Percentiles rank a stretch among this genome's conserved stretches.
phyloP scores from a whole-genome alignment of 495 filamentous ascomycete genomes.

The Parachaetomium inaequale region DNA sequence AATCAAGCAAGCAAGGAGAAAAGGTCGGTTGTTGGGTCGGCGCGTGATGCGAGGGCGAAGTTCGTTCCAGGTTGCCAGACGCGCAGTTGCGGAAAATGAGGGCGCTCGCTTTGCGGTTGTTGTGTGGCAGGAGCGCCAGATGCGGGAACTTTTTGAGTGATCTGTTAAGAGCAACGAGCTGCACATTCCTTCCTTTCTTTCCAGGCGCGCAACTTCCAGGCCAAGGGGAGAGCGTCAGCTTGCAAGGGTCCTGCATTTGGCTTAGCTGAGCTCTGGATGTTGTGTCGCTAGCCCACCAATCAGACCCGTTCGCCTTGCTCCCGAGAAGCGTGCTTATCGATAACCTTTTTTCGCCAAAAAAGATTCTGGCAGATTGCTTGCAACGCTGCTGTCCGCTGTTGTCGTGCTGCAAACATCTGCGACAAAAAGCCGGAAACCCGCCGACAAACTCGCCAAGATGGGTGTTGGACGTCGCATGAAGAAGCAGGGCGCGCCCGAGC shows the following conservation, averaged over 20 bases:
- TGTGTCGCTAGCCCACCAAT: constrained; percentile 10
- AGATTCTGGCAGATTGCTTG: constrained; percentile 20
- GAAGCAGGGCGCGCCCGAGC: constrained; percentile 85
- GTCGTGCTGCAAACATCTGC: constrained; percentile 6
- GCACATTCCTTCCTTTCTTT: constrained; percentile 12
- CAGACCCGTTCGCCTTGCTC: constrained; percentile 3
- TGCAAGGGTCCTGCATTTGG: constrained; percentile 19
- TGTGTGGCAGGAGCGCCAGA: constrained; percentile 12
- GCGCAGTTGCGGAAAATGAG: constrained; percentile 14
- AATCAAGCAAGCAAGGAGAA: constrained; percentile 10
- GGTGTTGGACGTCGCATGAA: constrained; percentile 87
- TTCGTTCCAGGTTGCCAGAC: constrained; percentile 14
- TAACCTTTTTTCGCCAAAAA: constrained; percentile 27
- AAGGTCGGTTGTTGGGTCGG: not conserved
- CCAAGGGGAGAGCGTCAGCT: constrained; percentile 15
- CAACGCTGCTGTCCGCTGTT: not conserved
- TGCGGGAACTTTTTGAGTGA: constrained; percentile 29
- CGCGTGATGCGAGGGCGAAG: not conserved
- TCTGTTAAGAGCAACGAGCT: constrained; percentile 29
- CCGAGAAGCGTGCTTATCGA: constrained; percentile 28
- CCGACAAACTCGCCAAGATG: constrained; percentile 54
- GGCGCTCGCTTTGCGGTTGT: constrained; percentile 15
- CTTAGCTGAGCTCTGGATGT: not conserved
- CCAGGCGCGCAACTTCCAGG: constrained; percentile 2
- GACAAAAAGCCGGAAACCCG: constrained; percentile 3